A percentile compares a stretch with the other conserved stretches of the same genome.
phyloP scores from a whole-genome alignment of 371 early-diverging fungal species.

The Encephalitozoon cuniculi region DNA sequence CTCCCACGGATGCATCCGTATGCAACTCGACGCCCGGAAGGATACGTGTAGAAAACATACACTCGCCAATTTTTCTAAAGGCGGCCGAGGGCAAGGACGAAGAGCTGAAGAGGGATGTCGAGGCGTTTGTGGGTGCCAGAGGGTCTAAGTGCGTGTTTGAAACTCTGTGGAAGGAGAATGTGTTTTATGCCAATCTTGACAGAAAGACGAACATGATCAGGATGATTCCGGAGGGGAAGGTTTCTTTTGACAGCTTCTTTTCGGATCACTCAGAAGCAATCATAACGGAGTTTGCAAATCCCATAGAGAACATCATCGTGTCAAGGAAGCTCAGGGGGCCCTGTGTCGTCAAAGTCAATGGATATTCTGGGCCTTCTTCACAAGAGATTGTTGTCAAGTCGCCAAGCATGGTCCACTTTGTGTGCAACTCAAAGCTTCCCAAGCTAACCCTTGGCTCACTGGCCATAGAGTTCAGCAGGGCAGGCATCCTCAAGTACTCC shows the following conservation, averaged over 20 bases:
- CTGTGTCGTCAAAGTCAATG: constrained; percentile 43
- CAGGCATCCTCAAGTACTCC: constrained; percentile 2
- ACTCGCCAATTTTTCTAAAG: constrained; percentile 31
- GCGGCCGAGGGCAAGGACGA: not conserved
- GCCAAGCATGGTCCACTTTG: constrained; percentile 23
- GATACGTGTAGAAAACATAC: constrained; percentile 21
- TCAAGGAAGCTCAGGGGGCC: constrained; percentile 54
- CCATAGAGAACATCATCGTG: constrained; percentile 58
- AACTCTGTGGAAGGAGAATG: constrained; percentile 29
- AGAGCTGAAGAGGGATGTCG: constrained; percentile 1
- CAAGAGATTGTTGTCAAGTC: constrained; percentile 13
- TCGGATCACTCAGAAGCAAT: constrained; percentile 25
- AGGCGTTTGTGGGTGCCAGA: not conserved
- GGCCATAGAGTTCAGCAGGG: not conserved
- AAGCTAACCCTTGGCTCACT: constrained; percentile 30
- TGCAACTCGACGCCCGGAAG: not conserved
- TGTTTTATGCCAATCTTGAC: constrained; percentile 37
- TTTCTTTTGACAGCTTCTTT: constrained; percentile 16
- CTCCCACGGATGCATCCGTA: not conserved
- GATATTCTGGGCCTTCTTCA: not conserved
- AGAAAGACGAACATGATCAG: constrained; percentile 22
- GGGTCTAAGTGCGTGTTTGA: not conserved
- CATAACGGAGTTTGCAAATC: constrained; percentile 51
- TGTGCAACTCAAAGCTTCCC: constrained; percentile 17
- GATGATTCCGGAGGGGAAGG: constrained; percentile 2